Conservation (phyloP, 306 rosid genomes). For the Cercis canadensis region DNA sequence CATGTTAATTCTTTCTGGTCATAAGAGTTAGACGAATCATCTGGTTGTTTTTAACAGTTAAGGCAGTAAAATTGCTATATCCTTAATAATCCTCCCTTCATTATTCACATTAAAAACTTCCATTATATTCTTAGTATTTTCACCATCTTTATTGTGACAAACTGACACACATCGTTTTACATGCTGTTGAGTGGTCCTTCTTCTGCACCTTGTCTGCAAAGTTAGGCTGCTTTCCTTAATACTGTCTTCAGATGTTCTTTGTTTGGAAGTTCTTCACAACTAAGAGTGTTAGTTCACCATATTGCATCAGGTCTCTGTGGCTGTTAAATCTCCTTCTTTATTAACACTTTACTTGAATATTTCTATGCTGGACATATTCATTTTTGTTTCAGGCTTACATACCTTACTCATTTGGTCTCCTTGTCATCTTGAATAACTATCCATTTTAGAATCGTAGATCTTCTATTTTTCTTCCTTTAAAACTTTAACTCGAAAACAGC, state of each 20-base stretch:
- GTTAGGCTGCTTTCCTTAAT: constrained; percentile 23
- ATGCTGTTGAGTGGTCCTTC: neutral
- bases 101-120: constrained; percentile 7
- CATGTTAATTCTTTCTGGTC: constrained; percentile 10
- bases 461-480: too few relatives aligned
- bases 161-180: constrained; percentile 11
- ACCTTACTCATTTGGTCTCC: too few relatives aligned
- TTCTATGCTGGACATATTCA: too few relatives aligned
- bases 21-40: constrained; percentile 27
- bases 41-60: constrained; percentile 21
- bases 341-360: too few relatives aligned
- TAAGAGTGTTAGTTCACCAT: neutral
- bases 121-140: constrained; percentile 9
- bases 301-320: neutral
- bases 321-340: too few relatives aligned
- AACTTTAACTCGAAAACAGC: too few relatives aligned
- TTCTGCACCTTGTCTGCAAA: constrained; percentile 3
- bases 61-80: constrained; percentile 18
- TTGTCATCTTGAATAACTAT: too few relatives aligned
- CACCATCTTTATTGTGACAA: neutral
- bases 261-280: neutral
- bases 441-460: too few relatives aligned
- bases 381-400: too few relatives aligned
- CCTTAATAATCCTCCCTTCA: neutral
- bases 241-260: neutral